Base-by-base conservation (phyloP, 306 rosid genomes). In the Cercis canadensis region DNA sequence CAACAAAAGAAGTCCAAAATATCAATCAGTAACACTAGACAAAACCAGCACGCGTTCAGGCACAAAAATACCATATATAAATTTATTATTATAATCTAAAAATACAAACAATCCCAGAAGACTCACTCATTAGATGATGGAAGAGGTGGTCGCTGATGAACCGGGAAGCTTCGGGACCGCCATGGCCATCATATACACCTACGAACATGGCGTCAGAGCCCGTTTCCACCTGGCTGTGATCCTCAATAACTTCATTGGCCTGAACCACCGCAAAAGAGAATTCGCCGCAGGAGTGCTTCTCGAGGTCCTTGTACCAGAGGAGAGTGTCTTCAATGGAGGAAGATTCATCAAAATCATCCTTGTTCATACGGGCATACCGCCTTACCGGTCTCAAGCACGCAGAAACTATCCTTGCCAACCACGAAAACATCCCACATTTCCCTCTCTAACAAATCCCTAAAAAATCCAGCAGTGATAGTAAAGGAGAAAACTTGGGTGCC, bases 381-480 rank as follows among this genome's bases (percentile, higher is more conserved):
- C 90, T 79, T 68, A 89, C 87, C n/a, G 96, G 98, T 77, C 79
- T 86, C 96, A 90, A 87, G 83, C 98, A 92, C 47, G 88, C 84
- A 51, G 90, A 82, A 57, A 85, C 87, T 65, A 87, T 75, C 87
- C 92, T 89, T 89, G 90, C 92, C 84, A 92, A 70, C 98, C 96
- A 87, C 92, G 96, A 87, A 85, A 92, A 88, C 98, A 92, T 92
- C 95, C 96, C 96, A 86, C 98, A 92, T 92, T 89, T 89, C 95
- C 92, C 83, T 80, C 74, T 57, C 58, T 71, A 83, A 74, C 80
- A 39, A 14, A 56, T 58, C 84, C 77, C 82, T 52, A n/a, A 41
- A 18, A 43, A 59, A 39, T 59, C 60, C 44, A 59, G 17, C 24
- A 10, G 31, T 50, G 14, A 17, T 36, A 34, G 40, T 4, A 6